Evolutionary conservation across 805 yeast species (phyloP).

Genomic region (Pichia scutulata): DNA sequence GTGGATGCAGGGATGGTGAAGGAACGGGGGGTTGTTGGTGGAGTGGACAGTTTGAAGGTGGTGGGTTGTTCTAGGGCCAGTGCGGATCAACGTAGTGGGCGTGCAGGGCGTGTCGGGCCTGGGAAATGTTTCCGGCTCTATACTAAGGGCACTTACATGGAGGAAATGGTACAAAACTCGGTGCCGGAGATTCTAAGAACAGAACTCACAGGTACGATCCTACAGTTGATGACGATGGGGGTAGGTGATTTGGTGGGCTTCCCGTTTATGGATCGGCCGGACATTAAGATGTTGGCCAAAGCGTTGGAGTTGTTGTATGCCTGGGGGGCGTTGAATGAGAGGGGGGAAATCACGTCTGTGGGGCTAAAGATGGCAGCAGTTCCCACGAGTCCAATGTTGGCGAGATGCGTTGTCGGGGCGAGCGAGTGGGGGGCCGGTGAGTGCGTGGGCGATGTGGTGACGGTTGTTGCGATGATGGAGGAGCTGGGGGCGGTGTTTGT

Average conservation of each 20-base stretch:
- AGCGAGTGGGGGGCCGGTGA: constrained; percentile 41
- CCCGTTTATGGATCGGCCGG: constrained; percentile 90
- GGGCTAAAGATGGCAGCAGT: constrained; percentile 88
- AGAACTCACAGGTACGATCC: constrained; percentile 67
- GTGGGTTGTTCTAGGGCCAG: constrained; percentile 91
- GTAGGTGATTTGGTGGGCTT: constrained; percentile 73
- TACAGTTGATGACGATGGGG: constrained; percentile 75
- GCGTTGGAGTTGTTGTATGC: constrained; percentile 80
- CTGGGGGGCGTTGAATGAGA: constrained; percentile 75
- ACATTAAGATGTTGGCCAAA: constrained; percentile 59
- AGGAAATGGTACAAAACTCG: constrained; percentile 72
- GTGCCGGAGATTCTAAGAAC: constrained; percentile 90
- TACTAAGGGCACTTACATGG: constrained; percentile 72
- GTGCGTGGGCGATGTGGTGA: constrained; percentile 62
- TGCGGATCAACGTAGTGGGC: constrained; percentile 93
- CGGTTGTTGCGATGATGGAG: constrained; percentile 77
- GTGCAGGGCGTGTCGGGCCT: constrained; percentile 97
- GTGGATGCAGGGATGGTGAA: constrained; percentile 94
- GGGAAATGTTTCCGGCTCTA: constrained; percentile 89
- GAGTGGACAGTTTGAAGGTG: constrained; percentile 82
- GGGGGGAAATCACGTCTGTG: constrained; percentile 66
- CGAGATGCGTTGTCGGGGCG: constrained; percentile 56
- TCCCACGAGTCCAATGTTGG: constrained; percentile 86
- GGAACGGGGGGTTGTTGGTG: constrained; percentile 79
- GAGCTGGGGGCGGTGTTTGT: constrained; percentile 66